A percentile compares a stretch with the other conserved stretches of the same genome.
Conservation (phyloP, 345 rosid genomes). For the Gynandropsis gynandra region DNA sequence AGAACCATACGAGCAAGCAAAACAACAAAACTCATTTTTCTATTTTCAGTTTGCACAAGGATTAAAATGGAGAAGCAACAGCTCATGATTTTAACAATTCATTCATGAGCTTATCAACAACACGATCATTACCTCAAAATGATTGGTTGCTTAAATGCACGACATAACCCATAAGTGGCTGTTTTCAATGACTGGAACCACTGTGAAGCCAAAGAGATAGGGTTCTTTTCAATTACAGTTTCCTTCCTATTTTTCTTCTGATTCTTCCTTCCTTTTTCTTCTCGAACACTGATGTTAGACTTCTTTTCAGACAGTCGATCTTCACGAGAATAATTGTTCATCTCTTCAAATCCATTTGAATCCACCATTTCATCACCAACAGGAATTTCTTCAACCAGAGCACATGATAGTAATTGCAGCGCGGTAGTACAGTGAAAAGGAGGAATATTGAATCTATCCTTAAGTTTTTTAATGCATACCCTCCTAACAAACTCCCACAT, state of each 20-base stretch:
- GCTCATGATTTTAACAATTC: too few species aligned
- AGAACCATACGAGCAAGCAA: too few species aligned
- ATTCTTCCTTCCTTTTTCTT: constrained; percentile 74
- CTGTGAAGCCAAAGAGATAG: constrained; percentile 30
- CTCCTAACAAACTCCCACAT: constrained; percentile 85
- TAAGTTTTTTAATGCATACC: constrained; percentile 68
- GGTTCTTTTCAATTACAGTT: constrained; percentile 23
- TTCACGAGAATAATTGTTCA: constrained; percentile 27
- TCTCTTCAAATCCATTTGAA: constrained; percentile 29
- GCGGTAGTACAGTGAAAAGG: constrained; percentile 66
- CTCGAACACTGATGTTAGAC: constrained; percentile 34
- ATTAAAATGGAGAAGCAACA: too few species aligned
- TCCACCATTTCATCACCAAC: constrained; percentile 20
- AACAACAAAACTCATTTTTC: too few species aligned
- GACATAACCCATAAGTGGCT: constrained; percentile 50
- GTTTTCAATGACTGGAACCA: constrained; percentile 59
- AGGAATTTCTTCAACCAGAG: constrained; percentile 57
- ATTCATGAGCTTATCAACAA: constrained; percentile 22
- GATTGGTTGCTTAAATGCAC: constrained; percentile 70
- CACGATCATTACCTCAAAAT: constrained; percentile 61
- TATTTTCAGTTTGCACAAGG: too few species aligned
- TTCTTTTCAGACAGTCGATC: constrained; percentile 33
- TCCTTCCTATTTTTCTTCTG: constrained; percentile 44
- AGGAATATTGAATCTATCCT: constrained; percentile 66
- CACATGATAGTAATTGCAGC: constrained; percentile 68